Conservation (phyloP, 495 filamentous ascomycete genomes). For the Ramalina intermedia region DNA sequence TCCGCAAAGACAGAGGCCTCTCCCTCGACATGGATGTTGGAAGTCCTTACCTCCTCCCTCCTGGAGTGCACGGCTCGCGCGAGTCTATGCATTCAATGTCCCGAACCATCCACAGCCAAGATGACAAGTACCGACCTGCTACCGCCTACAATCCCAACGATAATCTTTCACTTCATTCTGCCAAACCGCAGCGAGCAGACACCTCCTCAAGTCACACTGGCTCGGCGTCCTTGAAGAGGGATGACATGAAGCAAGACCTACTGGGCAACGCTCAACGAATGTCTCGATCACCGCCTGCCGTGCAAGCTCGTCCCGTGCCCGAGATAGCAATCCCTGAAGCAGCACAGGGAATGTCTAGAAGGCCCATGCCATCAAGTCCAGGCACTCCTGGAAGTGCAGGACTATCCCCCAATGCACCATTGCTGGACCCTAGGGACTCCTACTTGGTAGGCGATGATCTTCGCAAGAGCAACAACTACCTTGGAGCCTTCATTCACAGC, state of each 20-base stretch:
- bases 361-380: constrained; percentile 10
- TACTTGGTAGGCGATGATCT: constrained; percentile 21
- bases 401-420: constrained; percentile 15
- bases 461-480: constrained; percentile 30
- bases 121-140: constrained; percentile 77
- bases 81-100: constrained; percentile 78
- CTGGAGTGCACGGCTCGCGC: constrained; percentile 57
- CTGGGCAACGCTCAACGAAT: constrained; percentile 49
- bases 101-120: constrained; percentile 47
- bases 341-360: constrained; percentile 9
- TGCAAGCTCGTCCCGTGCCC: constrained; percentile 19
- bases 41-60: constrained; percentile 83
- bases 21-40: constrained; percentile 72
- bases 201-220: constrained; percentile 51
- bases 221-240: constrained; percentile 30
- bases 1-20: constrained; percentile 50
- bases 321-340: constrained; percentile 10
- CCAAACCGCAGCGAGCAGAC: constrained; percentile 31
- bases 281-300: constrained; percentile 46
- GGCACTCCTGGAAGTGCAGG: constrained; percentile 2
- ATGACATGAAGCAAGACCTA: constrained; percentile 45
- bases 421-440: constrained; percentile 19
- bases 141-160: constrained; percentile 44
- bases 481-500: constrained; percentile 28
- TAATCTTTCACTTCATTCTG: constrained; percentile 41